Base-by-base conservation (phyloP, 2,329 filamentous ascomycete species). In the Venturia pyrina region DNA sequence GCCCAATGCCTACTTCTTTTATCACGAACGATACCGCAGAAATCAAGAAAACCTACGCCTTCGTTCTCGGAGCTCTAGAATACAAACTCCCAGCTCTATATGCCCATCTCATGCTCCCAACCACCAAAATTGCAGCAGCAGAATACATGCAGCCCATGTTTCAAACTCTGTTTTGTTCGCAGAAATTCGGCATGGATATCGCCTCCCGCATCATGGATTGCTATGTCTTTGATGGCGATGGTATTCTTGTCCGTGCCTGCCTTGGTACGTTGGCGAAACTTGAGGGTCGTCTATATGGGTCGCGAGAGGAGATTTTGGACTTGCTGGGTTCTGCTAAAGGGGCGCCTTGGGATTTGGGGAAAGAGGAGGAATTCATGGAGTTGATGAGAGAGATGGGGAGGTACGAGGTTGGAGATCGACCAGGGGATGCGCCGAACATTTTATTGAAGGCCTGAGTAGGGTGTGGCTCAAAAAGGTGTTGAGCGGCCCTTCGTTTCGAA, bases 151-250 rank as follows among this genome's bases (percentile, higher is more conserved):
- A 81, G 37, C 78, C 81, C 17, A 78, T 90, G 63, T 89, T 91
- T 71, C 83, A 82, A 6, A 81, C 80, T 19, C 78, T 91, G 6
- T 90, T 91, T 73, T 76, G 74, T 41, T 62, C 46, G 64, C 70
- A 71, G 2, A 88, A 88, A 48, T 77, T 91, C 4, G 82, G 83
- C 8, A 81, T 92, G 19, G 90, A 93, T 71, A 84, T 89, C 70
- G 88, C 86, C 4, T 85, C 86, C 1, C 80, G 91, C 1, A 76
- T 95, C 15, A 93, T 89, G 89, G 91, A 96, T 69, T 85, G 93
- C 0, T 91, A 90, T 70, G 86, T 90, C 3, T 91, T 96, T 69
- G 91, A 96, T 72, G 89, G 90, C 34, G 91, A 96, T 69, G 80
- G 84, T 0, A 80, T 90, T 1, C 78, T 93, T 0, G 83, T 93